These are phyloP conservation scores for Rhizophora mangle DNA, from an alignment of 345 rosid species.

Conservation along the genomic window DNA sequence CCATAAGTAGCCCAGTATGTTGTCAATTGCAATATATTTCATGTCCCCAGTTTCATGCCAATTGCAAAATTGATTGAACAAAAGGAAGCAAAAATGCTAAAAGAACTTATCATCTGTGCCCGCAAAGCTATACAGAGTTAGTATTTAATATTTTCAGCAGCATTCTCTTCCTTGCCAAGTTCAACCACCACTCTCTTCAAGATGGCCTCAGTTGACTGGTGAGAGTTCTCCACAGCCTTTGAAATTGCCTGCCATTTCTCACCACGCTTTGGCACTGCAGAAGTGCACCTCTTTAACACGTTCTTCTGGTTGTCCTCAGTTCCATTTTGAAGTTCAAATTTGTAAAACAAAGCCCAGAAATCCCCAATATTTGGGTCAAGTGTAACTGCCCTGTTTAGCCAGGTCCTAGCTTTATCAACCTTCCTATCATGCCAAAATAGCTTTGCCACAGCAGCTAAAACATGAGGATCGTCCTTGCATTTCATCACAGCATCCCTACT, in stretches of 20 bases:
- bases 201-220: slow-evolving; percentile 70
- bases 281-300: slow-evolving; percentile 62
- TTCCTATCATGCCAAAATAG: slow-evolving; percentile 89
- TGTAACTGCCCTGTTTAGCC: slow-evolving; percentile 81
- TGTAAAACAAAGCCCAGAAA: slow-evolving; percentile 85
- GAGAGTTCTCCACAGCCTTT: slow-evolving; percentile 89
- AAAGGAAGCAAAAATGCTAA: too few relatives aligned
- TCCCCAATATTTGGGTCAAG: slow-evolving; percentile 80
- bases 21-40: too few relatives aligned
- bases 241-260: slow-evolving; percentile 81
- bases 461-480: slow-evolving; percentile 80
- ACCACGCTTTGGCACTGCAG: slow-evolving; percentile 80
- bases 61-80: too few relatives aligned
- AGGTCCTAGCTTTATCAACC: slow-evolving; percentile 81
- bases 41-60: too few relatives aligned
- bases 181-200: slow-evolving; percentile 70
- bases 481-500: slow-evolving; percentile 74
- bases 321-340: slow-evolving; percentile 88
- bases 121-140: slow-evolving; percentile 16
- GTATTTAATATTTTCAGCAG: slow-evolving; percentile 47
- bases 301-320: slow-evolving; percentile 73
- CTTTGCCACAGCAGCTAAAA: slow-evolving; percentile 76
- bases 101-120: background rate
- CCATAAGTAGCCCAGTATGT: too few relatives aligned
- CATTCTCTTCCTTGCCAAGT: slow-evolving; percentile 72